These are phyloP conservation scores for Peltaster fructicola DNA, from an alignment of 2,329 filamentous ascomycete genomes.

Conservation along the genomic window DNA sequence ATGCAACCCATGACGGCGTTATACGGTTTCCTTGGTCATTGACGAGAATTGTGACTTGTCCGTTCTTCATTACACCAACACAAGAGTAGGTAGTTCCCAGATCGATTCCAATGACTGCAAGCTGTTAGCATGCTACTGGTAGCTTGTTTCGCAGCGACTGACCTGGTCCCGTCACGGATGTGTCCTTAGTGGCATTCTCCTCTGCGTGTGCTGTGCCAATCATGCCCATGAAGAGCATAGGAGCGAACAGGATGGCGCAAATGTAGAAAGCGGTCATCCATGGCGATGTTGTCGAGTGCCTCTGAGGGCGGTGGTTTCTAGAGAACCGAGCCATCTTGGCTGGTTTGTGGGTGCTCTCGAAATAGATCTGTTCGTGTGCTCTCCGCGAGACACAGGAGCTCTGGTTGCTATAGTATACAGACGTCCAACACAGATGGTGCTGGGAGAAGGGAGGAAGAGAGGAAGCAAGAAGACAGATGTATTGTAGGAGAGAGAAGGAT, in stretches of 20 bases:
- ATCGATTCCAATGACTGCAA: constrained; percentile 77
- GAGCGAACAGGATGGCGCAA: constrained; percentile 67
- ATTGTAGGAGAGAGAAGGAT: no score
- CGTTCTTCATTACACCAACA: constrained; percentile 90
- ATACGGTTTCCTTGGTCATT: constrained; percentile 97
- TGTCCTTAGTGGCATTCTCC: constrained; percentile 43
- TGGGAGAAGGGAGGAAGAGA: no score
- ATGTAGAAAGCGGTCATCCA: constrained; percentile 88
- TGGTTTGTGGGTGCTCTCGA: constrained; percentile 8
- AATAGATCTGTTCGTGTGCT: no score
- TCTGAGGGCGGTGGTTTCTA: constrained; percentile 13
- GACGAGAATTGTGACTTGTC: constrained; percentile 86
- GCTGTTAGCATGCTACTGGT: constrained; percentile 4
- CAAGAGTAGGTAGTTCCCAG: constrained; percentile 75
- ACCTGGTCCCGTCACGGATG: constrained; percentile 52
- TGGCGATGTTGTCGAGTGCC: constrained; percentile 11
- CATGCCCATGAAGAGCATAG: constrained; percentile 65
- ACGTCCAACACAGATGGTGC: no score
- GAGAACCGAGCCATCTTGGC: constrained; percentile 20
- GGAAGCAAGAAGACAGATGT: no score
- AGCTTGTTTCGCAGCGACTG: constrained; percentile 9
- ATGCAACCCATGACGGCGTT: constrained; percentile 43
- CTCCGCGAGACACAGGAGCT: no score
- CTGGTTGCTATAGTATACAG: no score
- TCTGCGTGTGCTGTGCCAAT: constrained; percentile 40